A percentile compares a stretch with the other conserved stretches of the same genome.
phyloP scores from a whole-genome alignment of 1,284 basidiomycete species.

The Xanthoconium separans region DNA sequence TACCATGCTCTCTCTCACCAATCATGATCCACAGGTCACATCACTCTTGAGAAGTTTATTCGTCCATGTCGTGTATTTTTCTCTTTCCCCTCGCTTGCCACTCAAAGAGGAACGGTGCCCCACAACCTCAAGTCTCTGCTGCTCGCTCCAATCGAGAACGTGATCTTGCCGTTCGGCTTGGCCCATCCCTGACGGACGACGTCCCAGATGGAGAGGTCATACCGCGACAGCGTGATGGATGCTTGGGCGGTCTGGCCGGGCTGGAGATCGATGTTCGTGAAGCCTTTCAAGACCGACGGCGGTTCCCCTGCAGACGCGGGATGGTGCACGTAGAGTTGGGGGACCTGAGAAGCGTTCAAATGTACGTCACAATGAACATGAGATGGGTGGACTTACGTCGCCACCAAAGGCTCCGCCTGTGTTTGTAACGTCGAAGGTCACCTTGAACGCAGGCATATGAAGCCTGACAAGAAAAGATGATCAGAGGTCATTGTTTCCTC shows the following conservation, averaged over 20 bases:
- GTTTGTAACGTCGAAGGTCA: slow-evolving; percentile 61
- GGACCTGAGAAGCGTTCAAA: slow-evolving; percentile 39
- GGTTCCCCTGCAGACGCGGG: slow-evolving; percentile 56
- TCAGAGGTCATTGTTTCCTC: not conserved
- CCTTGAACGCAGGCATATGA: slow-evolving; percentile 58
- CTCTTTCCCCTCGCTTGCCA: not conserved
- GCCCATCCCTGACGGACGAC: slow-evolving; percentile 48
- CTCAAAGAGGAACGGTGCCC: slow-evolving; percentile 36
- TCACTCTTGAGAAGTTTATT: too few relatives aligned
- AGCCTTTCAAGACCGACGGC: slow-evolving; percentile 63
- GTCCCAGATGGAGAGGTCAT: slow-evolving; percentile 66
- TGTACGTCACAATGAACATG: not conserved
- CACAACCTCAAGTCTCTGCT: slow-evolving; percentile 48
- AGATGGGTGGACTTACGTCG: slow-evolving; percentile 39
- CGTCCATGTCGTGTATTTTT: not conserved
- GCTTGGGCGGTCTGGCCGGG: slow-evolving; percentile 48
- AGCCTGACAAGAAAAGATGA: slow-evolving; percentile 40
- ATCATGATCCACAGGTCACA: too few relatives aligned
- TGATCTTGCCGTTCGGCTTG: slow-evolving; percentile 42
- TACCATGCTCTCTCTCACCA: too few relatives aligned
- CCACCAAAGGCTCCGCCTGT: slow-evolving; percentile 53
- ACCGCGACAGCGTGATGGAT: slow-evolving; percentile 58
- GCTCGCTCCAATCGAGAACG: slow-evolving; percentile 51
- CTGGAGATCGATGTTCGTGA: slow-evolving; percentile 53
- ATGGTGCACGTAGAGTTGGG: slow-evolving; percentile 65